Percentiles rank a stretch among this genome's conserved stretches.
phyloP scores from a whole-genome alignment of 1,284 basidiomycete genomes.

The Rhodotorula sp. region DNA sequence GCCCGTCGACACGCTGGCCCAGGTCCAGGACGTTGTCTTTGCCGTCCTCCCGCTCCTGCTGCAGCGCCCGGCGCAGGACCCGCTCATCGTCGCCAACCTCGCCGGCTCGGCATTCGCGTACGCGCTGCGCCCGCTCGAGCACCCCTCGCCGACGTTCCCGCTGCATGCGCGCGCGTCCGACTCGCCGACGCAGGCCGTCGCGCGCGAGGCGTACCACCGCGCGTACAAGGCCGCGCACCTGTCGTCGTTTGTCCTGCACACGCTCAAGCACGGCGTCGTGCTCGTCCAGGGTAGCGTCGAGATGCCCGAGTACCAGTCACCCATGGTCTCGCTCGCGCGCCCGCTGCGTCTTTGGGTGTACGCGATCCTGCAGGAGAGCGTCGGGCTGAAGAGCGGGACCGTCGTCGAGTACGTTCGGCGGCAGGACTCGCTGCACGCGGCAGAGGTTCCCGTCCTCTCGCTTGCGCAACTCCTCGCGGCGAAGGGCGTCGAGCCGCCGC shows the following conservation, averaged over 20 bases:
- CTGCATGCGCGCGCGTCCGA: conserved; percentile 22
- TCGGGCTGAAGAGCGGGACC: conserved; percentile 52
- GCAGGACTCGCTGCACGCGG: conserved; percentile 6
- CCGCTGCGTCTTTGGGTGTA: conserved; percentile 68
- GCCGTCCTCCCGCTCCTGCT: conserved; percentile 10
- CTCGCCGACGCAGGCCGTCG: neutral
- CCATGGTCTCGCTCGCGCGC: conserved; percentile 60
- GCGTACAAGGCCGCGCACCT: conserved; percentile 22
- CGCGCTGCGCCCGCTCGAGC: conserved; percentile 16
- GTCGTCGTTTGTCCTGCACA: conserved; percentile 21
- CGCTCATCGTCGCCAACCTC: conserved; percentile 21
- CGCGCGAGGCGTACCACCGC: conserved; percentile 9
- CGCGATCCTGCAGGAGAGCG: conserved; percentile 65
- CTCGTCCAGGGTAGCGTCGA: conserved; percentile 19
- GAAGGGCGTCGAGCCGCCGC: neutral
- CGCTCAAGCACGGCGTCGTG: conserved; percentile 31
- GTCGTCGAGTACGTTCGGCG: conserved; percentile 32
- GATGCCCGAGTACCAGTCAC: conserved; percentile 13
- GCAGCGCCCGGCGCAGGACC: conserved; percentile 1
- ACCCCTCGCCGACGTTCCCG: conserved; percentile 13
- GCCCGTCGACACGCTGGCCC: conserved; percentile 8
- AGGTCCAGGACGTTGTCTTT: conserved; percentile 22
- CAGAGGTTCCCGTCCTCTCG: neutral
- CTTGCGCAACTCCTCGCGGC: conserved; percentile 4
- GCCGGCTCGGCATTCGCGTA: conserved; percentile 26